phyloP scores from a whole-genome alignment of 2,329 filamentous ascomycete genomes.

The Beauveria rudraprayagi region DNA sequence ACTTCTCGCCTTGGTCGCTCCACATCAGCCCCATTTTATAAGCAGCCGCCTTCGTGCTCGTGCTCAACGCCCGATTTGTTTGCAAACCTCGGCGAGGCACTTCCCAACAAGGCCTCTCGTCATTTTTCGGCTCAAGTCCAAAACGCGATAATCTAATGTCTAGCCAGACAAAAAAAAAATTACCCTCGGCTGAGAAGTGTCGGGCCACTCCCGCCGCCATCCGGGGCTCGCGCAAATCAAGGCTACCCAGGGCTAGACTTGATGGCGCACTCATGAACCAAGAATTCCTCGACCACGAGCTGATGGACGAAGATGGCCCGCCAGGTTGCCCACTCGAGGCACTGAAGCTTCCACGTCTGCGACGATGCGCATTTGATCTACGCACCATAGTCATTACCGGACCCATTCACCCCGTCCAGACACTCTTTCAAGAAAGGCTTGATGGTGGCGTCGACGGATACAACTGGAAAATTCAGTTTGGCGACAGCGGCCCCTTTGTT shows the following conservation, averaged over 20 bases:
- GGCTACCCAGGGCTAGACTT: background rate
- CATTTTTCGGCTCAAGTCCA: background rate
- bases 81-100: no score
- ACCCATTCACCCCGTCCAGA: background rate
- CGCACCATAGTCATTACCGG: background rate
- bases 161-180: background rate
- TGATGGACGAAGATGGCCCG: background rate
- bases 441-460: background rate
- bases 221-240: background rate
- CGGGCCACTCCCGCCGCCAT: background rate
- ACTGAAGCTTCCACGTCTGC: background rate
- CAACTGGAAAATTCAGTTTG: background rate
- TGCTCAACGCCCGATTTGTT: no score
- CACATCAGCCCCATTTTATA: no score
- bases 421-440: background rate
- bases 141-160: background rate
- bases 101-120: background rate
- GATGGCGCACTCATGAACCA: background rate
- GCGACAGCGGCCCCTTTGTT: background rate
- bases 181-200: background rate
- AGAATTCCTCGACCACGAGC: background rate
- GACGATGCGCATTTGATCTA: background rate
- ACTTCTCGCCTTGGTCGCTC: no score
- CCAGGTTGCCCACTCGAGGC: background rate
- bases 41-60: no score